Base-by-base conservation (phyloP, 169 alveolate species). In the Cryptosporidium ubiquitum region DNA sequence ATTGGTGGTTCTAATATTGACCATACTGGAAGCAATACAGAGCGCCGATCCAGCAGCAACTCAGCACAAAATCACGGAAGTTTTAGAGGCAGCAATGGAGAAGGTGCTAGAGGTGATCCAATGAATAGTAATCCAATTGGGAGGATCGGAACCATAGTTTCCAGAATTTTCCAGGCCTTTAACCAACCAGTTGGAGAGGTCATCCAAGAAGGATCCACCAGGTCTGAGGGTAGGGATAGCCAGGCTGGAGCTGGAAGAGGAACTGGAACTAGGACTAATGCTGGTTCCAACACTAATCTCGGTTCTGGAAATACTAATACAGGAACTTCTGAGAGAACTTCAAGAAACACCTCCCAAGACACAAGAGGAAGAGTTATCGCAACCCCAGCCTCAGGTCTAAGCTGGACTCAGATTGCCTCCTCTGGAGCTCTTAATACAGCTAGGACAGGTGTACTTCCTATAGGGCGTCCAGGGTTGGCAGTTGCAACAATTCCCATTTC, bases 381-480 rank as follows among this genome's bases (percentile, higher is more conserved):
- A 14, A 23, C 49, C 16, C 71, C 71, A 7, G 31, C 49, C 40
- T 35, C 71, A 14, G 71, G 71, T 64, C 31, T 64, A 10, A 64
- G 39, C 40, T 79, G 89, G 89, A 31, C 68, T 20, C 89, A 58
- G 42, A 42, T 69, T 42, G 49, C 73, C 0, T 35, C 89, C 6
- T 69, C 84, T 3, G 66, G 89, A 3, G 35, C 52, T 5, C 31
- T 52, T 1, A 52, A 26, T 12, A 3, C 57, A 1, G 75, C 69
- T 31, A 79, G 71, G 3, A n/a, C 89, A 12, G 75, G 89, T 37
- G 47, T 79, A 2, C 26, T 79, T 5, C 89, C 89, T 5, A 61
- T 79, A 10, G 89, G 89, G 16, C 89, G 89, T 23, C 74, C 89
- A n/a, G 89, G 89, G 0, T 33, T 79, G 40, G 71, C 89, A 14